Evolutionary conservation across 345 rosid genomes (phyloP).

Genomic region (Lumnitzera littorea): DNA sequence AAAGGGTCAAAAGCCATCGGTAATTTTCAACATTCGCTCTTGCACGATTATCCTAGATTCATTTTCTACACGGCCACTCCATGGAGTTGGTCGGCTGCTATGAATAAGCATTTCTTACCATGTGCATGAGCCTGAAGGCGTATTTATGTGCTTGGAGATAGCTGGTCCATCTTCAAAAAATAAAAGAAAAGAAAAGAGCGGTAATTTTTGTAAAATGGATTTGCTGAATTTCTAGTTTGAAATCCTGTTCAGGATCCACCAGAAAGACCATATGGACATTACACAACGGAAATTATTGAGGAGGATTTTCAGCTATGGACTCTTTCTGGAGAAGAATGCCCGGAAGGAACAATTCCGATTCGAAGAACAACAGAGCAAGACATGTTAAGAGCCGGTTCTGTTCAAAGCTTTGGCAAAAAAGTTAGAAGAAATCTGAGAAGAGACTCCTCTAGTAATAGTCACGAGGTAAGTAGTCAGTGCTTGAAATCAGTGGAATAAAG

Average conservation of each 20-base stretch:
- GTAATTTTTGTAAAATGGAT: not conserved
- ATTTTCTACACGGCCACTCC: not conserved
- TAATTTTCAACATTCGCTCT: constrained; percentile 12
- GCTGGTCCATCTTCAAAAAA: not conserved
- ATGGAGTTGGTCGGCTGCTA: not conserved
- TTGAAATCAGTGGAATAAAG: not conserved
- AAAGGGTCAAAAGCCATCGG: constrained; percentile 71
- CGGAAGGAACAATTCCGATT: constrained; percentile 84
- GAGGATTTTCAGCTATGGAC: constrained; percentile 77
- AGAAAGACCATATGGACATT: constrained; percentile 54
- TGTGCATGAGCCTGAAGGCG: not conserved
- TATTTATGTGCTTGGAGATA: no score
- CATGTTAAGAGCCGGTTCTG: constrained; percentile 68
- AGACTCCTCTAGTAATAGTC: constrained; percentile 74
- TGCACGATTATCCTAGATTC: not conserved
- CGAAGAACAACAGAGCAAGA: constrained; percentile 82
- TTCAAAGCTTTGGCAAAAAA: constrained; percentile 64
- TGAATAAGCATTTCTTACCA: not conserved
- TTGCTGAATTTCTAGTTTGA: not conserved
- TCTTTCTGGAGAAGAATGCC: constrained; percentile 69
- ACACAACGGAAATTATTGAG: constrained; percentile 10
- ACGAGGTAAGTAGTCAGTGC: constrained; percentile 49
- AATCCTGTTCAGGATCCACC: constrained; percentile 57
- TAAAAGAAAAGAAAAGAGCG: not conserved
- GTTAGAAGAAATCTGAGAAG: constrained; percentile 49